Percentiles rank a stretch among this genome's conserved stretches.
phyloP scores from a whole-genome alignment of 1,284 basidiomycete species.

The Rhodofomes roseus region DNA sequence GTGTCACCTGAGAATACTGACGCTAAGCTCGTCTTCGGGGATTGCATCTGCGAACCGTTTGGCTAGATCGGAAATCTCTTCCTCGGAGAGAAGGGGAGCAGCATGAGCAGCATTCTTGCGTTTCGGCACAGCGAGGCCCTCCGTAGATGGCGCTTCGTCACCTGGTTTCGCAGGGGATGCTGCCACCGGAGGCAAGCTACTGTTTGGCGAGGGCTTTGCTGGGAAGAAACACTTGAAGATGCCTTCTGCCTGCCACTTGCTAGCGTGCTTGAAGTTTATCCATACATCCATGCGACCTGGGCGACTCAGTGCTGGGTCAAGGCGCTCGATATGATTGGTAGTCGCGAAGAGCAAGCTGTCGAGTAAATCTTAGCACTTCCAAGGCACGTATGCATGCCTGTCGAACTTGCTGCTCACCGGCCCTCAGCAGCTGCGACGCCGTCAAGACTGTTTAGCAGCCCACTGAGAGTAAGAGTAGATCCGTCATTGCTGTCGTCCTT shows the following conservation, averaged over 20 bases:
- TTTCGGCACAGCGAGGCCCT: slow-evolving; percentile 65
- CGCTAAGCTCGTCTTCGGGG: slow-evolving; percentile 79
- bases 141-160: slow-evolving; percentile 49
- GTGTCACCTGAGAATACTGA: slow-evolving; percentile 32
- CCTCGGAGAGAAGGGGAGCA: slow-evolving; percentile 68
- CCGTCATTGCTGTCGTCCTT: slow-evolving; percentile 57
- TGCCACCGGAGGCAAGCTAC: slow-evolving; percentile 23
- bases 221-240: slow-evolving; percentile 93
- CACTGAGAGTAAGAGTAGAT: slow-evolving; percentile 78
- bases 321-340: slow-evolving; percentile 82
- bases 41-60: slow-evolving; percentile 75
- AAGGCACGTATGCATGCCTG: neutral
- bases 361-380: slow-evolving; percentile 5
- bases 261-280: slow-evolving; percentile 85
- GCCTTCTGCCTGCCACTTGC: slow-evolving; percentile 83
- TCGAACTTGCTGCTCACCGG: slow-evolving; percentile 47
- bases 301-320: slow-evolving; percentile 77
- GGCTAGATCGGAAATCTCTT: slow-evolving; percentile 69
- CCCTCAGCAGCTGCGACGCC: slow-evolving; percentile 85
- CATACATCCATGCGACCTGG: slow-evolving; percentile 86
- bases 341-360: slow-evolving; percentile 74
- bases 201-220: slow-evolving; percentile 36
- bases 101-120: slow-evolving; percentile 53
- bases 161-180: slow-evolving; percentile 22
- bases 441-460: slow-evolving; percentile 80